Base-by-base conservation (phyloP, 208 protist genomes). In the Wallacemonas sp. region DNA sequence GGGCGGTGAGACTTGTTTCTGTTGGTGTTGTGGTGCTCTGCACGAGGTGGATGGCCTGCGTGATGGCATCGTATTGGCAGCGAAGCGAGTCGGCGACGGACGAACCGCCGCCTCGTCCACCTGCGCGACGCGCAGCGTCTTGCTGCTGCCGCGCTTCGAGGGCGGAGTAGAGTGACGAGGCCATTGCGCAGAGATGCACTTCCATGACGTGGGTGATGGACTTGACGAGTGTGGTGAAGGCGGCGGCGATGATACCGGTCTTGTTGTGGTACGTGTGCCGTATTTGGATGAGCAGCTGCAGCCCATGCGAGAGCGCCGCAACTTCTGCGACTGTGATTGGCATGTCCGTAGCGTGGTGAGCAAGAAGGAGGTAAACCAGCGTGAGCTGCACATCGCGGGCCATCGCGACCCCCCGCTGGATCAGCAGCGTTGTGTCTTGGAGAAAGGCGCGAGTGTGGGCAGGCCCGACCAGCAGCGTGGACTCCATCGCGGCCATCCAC, bases 261-360 rank as follows among this genome's bases (percentile, higher is more conserved):
- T 92, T 88, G 51, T 61, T 64, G 70, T 97, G 90, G 68, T 87
- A 97, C 1, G 88, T 91, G 17, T 66, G 51, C 11, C 91, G 74
- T 9, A 98, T 94, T 53, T 88, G 82, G 69, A 97, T 94, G 5
- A 98, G 73, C 71, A 98, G 66, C 70, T 97, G 80, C 2, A 96
- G 70, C 11, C 81, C 85, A 15, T 84, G 72, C 31, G 87, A 83
- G 15, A 98, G 62, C n/a, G 67, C 60, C 28, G 77, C 58, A 28
- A 97, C 85, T 34, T 88, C 65, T 3, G 72, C 56, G 30, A 84
- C 19, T 1, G 77, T 80, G 17, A 98, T 62, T 22, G 42, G 17
- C 1, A 66, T 47, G n/a, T 36, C 27, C 8, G 80, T 44, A 28
- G 33, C 42, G 51, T 96, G 80, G 66, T 98, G 94, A 14, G 97